Evolutionary conservation across 208 protist species (phyloP), one percentile per base, ranked within the genome.

Genomic region (Wallacemonas rigidus): DNA sequence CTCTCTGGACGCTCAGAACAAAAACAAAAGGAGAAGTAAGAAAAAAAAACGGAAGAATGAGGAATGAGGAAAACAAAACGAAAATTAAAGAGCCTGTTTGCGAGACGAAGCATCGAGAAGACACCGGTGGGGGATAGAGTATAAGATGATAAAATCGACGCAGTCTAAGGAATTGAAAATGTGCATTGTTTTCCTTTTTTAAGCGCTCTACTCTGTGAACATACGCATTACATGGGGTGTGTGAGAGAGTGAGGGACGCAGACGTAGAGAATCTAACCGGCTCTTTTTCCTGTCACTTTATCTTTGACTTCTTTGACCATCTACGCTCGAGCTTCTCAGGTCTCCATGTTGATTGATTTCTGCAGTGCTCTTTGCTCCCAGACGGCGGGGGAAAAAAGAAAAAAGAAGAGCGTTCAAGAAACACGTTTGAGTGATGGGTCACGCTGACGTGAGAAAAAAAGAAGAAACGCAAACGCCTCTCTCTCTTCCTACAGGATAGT

Each of bases 31-130:
- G 35, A 26, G 55, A 60, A 17, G 26, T 11, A 40, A 60, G 6
- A 60, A 60, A 60, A 60, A 6, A 60, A 50, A 50, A 11, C 11
- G 45, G 45, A 14, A 57, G 50, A 60, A 67, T 40, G 4, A 44
- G 9, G 9, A 15, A 40, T 45, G 60, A 50, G 48, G 45, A 63
- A 72, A 48, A 50, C 4, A 79, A 69, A 60, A 57, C 43, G 26
- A 56, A 63, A 53, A 56, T 61, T 36, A 2, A 26, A 50, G 45
- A 50, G 45, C 45, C 11, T 50, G 5, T 14, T 14, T 11, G 45
- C 11, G 45, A 39, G 53, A 70, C 48, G 40, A 45, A 58, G 53
- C 3, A 71, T 69, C 17, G 64, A 35, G 36, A 38, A 58, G 17
- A 67, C 38, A 17, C 50, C 17, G 62, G 45, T 56, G 41, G 67